Percentiles rank a stretch among this genome's conserved stretches.
These are phyloP conservation scores for Acacia acuminata DNA, from an alignment of 306 rosid species.

Conservation along the genomic window DNA sequence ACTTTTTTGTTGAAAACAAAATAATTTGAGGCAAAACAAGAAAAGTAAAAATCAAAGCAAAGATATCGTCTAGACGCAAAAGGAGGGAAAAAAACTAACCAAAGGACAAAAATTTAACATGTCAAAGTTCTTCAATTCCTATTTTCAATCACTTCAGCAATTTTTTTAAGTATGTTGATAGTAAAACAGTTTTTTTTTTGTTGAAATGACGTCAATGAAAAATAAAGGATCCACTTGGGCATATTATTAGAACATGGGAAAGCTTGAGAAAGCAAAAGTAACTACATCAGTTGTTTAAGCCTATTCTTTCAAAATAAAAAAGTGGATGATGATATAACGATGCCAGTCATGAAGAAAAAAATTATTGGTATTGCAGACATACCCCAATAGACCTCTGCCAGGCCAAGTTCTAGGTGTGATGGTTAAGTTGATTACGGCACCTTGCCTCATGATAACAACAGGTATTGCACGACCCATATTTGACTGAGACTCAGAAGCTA, in stretches of 20 bases:
- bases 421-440: constrained; percentile 59
- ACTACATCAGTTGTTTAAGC: constrained; percentile 8
- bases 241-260: constrained; percentile 8
- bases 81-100: background rate
- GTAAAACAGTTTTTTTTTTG: background rate
- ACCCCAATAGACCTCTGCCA: constrained; percentile 96
- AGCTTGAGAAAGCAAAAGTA: constrained; percentile 9
- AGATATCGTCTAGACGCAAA: background rate
- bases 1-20: background rate
- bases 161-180: constrained; percentile 21
- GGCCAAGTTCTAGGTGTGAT: constrained; percentile 92
- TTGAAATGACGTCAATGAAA: constrained; percentile 17
- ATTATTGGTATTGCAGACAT: constrained; percentile 38
- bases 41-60: background rate
- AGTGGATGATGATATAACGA: constrained; percentile 13
- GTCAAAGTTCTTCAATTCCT: background rate
- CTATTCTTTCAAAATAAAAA: constrained; percentile 15
- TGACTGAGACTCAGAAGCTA: constrained; percentile 75
- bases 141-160: background rate
- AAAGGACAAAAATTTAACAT: background rate
- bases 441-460: constrained; percentile 71
- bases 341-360: constrained; percentile 20
- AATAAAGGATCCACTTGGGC: background rate
- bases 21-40: background rate
- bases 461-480: constrained; percentile 59